Evolutionary conservation across 129 eudicot genomes (phyloP).

Genomic region (Daucus carota): DNA sequence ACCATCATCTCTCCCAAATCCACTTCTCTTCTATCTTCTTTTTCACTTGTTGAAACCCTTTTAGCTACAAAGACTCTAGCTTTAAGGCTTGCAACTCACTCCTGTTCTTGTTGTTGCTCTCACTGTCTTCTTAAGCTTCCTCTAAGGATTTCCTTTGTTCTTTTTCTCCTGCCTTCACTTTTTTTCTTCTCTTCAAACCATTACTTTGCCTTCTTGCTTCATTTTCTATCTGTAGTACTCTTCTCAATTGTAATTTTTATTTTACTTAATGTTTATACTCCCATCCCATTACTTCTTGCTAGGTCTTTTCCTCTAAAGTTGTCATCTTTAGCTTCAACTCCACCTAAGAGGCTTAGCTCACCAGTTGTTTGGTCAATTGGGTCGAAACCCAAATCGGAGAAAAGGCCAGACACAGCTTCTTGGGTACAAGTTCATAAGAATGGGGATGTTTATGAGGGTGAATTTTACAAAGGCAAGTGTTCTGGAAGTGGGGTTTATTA

Average conservation of each 20-base stretch:
- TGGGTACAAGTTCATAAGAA: constrained; percentile 53
- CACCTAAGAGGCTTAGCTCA: constrained; percentile 16
- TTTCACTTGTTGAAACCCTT: constrained; percentile 34
- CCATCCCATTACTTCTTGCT: constrained; percentile 22
- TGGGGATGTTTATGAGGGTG: constrained; percentile 82
- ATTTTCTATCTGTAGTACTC: constrained; percentile 26
- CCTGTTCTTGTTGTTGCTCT: constrained; percentile 21
- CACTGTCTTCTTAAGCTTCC: constrained; percentile 39
- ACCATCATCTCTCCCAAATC: constrained; percentile 19
- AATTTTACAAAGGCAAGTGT: constrained; percentile 67
- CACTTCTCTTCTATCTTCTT: constrained; percentile 16
- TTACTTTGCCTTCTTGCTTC: constrained; percentile 25
- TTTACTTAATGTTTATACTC: constrained; percentile 22
- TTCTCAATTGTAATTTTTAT: constrained; percentile 17
- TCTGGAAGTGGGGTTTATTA: constrained; percentile 81
- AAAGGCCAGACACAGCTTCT: constrained; percentile 25
- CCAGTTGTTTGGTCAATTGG: constrained; percentile 81
- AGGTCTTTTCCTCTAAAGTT: constrained; percentile 25
- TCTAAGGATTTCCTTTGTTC: constrained; percentile 35
- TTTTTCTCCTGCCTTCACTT: constrained; percentile 45
- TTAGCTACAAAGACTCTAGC: constrained; percentile 42
- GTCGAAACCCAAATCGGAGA: constrained; percentile 27
- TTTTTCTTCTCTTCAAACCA: constrained; percentile 36
- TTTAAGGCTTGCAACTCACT: constrained; percentile 17
- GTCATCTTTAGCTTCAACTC: constrained; percentile 13